Conservation (phyloP, 192 early-diverging fungal genomes). For the Gryganskiella cystojenkinii region DNA sequence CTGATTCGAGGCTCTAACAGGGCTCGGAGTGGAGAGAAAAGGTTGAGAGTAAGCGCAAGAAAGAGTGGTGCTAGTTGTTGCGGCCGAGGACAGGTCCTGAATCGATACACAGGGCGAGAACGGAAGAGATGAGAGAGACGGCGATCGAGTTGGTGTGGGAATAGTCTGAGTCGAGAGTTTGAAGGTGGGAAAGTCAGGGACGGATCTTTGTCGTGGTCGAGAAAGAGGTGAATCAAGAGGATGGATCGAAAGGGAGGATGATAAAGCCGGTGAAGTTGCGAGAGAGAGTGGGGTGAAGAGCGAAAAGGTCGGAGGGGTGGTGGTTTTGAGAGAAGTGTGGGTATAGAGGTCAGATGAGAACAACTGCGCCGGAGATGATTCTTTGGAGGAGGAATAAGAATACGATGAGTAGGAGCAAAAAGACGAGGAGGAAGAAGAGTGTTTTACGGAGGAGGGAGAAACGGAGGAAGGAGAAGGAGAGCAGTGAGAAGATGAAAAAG, state of each 20-base stretch:
- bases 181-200: slow-evolving; percentile 1
- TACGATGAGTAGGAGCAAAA: not conserved
- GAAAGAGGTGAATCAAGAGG: not conserved
- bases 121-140: slow-evolving; percentile 3
- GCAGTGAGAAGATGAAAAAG: not conserved
- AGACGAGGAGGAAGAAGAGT: not conserved
- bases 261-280: not conserved
- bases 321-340: not conserved
- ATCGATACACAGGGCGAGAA: slow-evolving; percentile 5
- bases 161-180: not conserved
- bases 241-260: not conserved
- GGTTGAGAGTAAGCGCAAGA: slow-evolving; percentile 30
- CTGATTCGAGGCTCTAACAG: not conserved
- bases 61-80: slow-evolving; percentile 32
- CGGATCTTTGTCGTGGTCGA: slow-evolving; percentile 6
- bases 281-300: not conserved
- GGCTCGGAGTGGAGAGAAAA: slow-evolving; percentile 10
- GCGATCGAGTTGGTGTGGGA: not conserved
- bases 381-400: slow-evolving; percentile 9
- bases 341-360: not conserved
- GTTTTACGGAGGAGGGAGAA: no score
- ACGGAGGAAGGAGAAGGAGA: not conserved
- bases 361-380: not conserved
- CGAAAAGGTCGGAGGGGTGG: not conserved
- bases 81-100: not conserved